A percentile compares a stretch with the other conserved stretches of the same genome.
Evolutionary conservation across 129 eudicot species (phyloP).

Genomic region (Saposhnikovia divaricata): DNA sequence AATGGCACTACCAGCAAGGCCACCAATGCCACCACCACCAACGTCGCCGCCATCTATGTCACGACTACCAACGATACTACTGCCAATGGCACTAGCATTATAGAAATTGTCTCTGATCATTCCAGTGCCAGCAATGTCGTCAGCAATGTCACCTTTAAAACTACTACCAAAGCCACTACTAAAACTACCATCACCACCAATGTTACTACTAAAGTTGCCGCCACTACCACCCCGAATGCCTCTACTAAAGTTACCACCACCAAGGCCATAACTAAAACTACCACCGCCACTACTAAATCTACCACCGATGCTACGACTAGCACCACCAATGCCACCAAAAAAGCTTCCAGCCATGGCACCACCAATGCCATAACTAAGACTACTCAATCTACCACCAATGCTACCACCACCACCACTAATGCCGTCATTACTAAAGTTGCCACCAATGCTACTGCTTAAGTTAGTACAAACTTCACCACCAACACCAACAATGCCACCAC

Average conservation of each 20-base stretch:
- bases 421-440: not conserved
- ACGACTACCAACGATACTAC: not conserved
- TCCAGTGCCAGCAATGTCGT: not conserved
- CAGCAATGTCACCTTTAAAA: not conserved
- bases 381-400: conserved; percentile 8
- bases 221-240: not conserved
- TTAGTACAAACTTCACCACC: conserved; percentile 5
- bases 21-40: not conserved
- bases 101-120: not conserved
- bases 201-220: not conserved
- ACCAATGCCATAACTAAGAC: not conserved
- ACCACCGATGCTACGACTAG: conserved; percentile 15
- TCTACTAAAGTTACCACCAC: not conserved
- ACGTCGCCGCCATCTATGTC: conserved; percentile 7
- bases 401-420: not conserved
- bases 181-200: not conserved
- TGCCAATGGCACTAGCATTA: not conserved
- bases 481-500: conserved; percentile 18
- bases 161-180: not conserved
- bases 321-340: not conserved
- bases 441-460: conserved; percentile 7
- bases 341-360: not conserved
- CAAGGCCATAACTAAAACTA: not conserved
- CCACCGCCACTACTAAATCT: not conserved
- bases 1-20: not conserved